Evolutionary conservation across 2,329 filamentous ascomycete genomes (phyloP).

Genomic region (Cadophora malorum): DNA sequence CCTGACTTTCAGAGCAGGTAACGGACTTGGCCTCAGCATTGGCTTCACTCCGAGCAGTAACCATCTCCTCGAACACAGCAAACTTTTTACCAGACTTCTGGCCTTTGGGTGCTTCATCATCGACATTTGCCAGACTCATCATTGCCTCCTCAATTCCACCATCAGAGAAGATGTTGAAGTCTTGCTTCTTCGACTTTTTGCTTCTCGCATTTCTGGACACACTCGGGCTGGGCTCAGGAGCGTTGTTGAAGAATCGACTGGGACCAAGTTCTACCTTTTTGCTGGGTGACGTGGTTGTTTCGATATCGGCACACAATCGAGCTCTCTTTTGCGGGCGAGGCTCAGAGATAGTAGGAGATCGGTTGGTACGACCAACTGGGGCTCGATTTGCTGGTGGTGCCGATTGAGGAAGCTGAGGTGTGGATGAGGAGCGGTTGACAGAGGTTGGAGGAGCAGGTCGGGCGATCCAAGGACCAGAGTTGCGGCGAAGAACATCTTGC

Average conservation of each 20-base stretch:
- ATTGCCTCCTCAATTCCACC: constrained; percentile 58
- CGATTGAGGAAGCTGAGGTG: constrained; percentile 45
- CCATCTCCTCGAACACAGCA: constrained; percentile 35
- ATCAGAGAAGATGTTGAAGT: constrained; percentile 58
- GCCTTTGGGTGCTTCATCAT: constrained; percentile 26
- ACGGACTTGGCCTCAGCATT: background rate
- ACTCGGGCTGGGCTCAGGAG: constrained; percentile 49
- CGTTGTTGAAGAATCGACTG: constrained; percentile 55
- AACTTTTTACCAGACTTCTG: constrained; percentile 35
- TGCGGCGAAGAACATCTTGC: constrained; percentile 60
- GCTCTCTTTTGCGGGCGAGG: constrained; percentile 56
- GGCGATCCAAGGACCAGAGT: constrained; percentile 61
- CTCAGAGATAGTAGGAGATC: constrained; percentile 48
- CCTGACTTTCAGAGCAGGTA: constrained; percentile 15
- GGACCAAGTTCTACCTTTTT: constrained; percentile 46
- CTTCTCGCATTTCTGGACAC: constrained; percentile 44
- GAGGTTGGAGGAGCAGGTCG: constrained; percentile 50
- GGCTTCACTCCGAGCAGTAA: constrained; percentile 5
- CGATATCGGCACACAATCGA: constrained; percentile 56
- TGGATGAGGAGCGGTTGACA: constrained; percentile 40
- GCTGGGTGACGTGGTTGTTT: constrained; percentile 45
- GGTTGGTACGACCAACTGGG: constrained; percentile 51
- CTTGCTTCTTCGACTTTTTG: constrained; percentile 51
- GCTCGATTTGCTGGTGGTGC: constrained; percentile 44
- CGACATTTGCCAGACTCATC: constrained; percentile 50